Conservation (phyloP, 208 protist genomes). For the Acanthamoeba royreba region DNA sequence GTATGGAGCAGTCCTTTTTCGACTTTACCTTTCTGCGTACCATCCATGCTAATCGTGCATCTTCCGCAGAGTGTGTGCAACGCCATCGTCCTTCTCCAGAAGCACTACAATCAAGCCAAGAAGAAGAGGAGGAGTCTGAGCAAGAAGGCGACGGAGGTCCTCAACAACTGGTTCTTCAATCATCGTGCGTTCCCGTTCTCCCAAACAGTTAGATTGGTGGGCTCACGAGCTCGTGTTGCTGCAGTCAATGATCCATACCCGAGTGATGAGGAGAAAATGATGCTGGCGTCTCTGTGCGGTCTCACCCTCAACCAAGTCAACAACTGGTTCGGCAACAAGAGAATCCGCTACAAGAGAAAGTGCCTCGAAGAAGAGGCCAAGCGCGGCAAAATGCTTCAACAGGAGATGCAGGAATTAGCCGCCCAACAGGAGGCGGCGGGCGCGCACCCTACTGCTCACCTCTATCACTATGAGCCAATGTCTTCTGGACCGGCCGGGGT, state of each 20-base stretch:
- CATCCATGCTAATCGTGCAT: background rate
- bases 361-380: conserved; percentile 39
- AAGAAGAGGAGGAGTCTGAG: conserved; percentile 47
- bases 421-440: background rate
- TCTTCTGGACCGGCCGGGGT: background rate
- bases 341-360: conserved; percentile 42
- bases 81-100: background rate
- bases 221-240: too few species aligned
- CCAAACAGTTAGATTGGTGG: too few species aligned
- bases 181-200: too few species aligned
- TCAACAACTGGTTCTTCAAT: conserved; percentile 55
- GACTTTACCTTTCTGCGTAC: background rate
- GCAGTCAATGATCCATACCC: conserved; percentile 42
- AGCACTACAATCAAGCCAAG: conserved; percentile 22
- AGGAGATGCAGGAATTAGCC: background rate
- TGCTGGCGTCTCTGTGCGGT: conserved; percentile 12
- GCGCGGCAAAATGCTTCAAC: background rate
- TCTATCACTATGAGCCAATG: background rate
- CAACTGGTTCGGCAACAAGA: conserved; percentile 59
- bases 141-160: conserved; percentile 32
- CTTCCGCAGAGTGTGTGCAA: conserved; percentile 17
- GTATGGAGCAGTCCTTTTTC: background rate
- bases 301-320: conserved; percentile 48
- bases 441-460: background rate
- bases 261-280: conserved; percentile 42